Evolutionary conservation across 352 stramenopile species (phyloP).

Genomic region (Pythium pyrilobum): DNA sequence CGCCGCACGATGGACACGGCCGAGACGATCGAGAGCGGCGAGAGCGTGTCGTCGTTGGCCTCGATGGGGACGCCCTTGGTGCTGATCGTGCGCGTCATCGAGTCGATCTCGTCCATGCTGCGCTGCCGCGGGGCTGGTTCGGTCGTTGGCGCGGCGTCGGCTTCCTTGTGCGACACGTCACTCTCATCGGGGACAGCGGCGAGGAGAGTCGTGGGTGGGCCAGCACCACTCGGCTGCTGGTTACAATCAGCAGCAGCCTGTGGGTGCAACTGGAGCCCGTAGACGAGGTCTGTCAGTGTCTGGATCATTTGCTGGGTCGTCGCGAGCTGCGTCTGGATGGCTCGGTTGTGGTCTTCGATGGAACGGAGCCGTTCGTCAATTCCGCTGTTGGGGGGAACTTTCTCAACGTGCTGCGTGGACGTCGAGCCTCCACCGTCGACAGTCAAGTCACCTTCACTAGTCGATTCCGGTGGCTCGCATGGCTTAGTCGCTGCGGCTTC

Average conservation of each 20-base stretch:
- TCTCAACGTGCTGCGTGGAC: neutral
- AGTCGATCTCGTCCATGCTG: neutral
- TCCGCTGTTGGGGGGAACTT: neutral
- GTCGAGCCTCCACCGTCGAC: neutral
- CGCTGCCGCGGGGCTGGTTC: too few species aligned
- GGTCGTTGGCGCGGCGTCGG: neutral
- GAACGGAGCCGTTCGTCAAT: conserved; percentile 14
- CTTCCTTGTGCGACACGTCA: neutral
- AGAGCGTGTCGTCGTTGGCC: neutral
- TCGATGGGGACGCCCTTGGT: neutral
- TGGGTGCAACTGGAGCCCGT: conserved; percentile 25
- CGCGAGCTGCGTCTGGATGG: conserved; percentile 36
- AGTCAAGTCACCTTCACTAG: neutral
- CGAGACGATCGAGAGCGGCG: neutral
- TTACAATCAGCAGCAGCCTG: conserved; percentile 24
- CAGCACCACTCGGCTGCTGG: neutral
- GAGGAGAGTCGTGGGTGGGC: neutral
- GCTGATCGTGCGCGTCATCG: conserved; percentile 5
- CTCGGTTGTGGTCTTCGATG: conserved; percentile 37
- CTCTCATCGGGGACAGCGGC: neutral
- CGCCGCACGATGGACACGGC: conserved; percentile 1
- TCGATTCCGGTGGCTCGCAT: too few species aligned
- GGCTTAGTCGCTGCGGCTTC: too few species aligned
- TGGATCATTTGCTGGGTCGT: conserved; percentile 47
- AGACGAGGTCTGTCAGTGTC: conserved; percentile 35